phyloP scores from a whole-genome alignment of 2,329 filamentous ascomycete species.

The Fusarium liriodendri region DNA sequence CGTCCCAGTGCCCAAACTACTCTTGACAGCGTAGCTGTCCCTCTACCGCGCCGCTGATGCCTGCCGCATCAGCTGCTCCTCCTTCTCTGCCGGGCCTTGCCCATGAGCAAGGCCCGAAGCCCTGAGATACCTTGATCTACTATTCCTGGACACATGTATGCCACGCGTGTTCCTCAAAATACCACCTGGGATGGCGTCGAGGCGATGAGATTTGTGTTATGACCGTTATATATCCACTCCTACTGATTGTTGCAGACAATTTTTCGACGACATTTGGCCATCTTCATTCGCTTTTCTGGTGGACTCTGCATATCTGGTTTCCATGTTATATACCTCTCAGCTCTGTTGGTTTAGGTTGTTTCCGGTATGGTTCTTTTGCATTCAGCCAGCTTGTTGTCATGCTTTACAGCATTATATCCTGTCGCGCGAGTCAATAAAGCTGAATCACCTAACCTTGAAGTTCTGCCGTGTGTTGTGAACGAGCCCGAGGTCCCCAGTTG shows the following conservation, averaged over 20 bases:
- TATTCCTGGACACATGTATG: neutral
- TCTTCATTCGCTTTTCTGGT: neutral
- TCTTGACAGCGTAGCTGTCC: neutral
- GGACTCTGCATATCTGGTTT: neutral
- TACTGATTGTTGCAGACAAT: constrained; percentile 25
- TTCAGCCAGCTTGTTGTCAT: neutral
- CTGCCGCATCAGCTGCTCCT: neutral
- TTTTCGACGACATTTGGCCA: neutral
- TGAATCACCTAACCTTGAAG: neutral
- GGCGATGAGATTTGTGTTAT: neutral
- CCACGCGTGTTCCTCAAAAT: neutral
- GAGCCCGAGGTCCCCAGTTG: neutral
- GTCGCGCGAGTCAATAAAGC: neutral
- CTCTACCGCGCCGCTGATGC: neutral
- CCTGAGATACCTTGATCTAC: neutral
- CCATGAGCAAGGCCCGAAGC: neutral
- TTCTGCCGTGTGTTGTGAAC: neutral
- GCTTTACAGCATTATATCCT: neutral
- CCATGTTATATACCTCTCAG: neutral
- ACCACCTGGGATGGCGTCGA: neutral
- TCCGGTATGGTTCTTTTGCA: neutral
- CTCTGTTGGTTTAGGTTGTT: neutral
- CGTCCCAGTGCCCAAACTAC: neutral
- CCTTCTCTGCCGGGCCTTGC: neutral
- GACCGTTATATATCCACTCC: constrained; percentile 1